A percentile compares a stretch with the other conserved stretches of the same genome.
These are phyloP conservation scores for Zygoascus flipseniorum DNA, from an alignment of 805 yeast genomes.

Conservation along the genomic window DNA sequence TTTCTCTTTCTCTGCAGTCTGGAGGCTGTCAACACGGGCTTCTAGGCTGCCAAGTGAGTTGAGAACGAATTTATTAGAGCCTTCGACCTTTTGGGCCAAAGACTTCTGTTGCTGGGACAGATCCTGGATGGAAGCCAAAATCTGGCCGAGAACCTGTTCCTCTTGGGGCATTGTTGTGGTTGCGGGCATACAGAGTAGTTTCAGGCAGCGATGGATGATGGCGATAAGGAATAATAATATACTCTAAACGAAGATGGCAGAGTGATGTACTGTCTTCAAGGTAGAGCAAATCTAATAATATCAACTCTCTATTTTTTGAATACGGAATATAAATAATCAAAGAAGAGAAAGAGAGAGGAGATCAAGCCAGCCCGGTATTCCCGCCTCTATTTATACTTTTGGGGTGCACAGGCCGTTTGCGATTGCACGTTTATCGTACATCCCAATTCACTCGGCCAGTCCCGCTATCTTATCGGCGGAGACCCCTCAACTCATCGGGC, in stretches of 20 bases:
- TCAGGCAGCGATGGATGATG: too few species aligned
- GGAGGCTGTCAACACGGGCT: not conserved
- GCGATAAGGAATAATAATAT: too few species aligned
- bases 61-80: slow-evolving; percentile 4
- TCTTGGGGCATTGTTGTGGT: not conserved
- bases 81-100: slow-evolving; percentile 5
- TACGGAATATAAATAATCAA: not conserved
- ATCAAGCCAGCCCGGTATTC: not conserved
- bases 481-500: not conserved
- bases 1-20: not conserved
- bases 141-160: slow-evolving; percentile 4
- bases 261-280: not conserved
- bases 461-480: not conserved
- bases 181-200: not conserved
- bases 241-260: too few species aligned
- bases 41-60: not conserved
- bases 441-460: not conserved
- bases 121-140: slow-evolving; percentile 6
- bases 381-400: not conserved
- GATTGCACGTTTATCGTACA: not conserved
- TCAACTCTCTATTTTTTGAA: not conserved
- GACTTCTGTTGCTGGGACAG: slow-evolving; percentile 8
- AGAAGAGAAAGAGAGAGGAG: not conserved
- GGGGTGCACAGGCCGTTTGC: not conserved
- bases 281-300: not conserved